Conservation (phyloP, 1,284 basidiomycete species). For the Apiotrichum sp. region DNA sequence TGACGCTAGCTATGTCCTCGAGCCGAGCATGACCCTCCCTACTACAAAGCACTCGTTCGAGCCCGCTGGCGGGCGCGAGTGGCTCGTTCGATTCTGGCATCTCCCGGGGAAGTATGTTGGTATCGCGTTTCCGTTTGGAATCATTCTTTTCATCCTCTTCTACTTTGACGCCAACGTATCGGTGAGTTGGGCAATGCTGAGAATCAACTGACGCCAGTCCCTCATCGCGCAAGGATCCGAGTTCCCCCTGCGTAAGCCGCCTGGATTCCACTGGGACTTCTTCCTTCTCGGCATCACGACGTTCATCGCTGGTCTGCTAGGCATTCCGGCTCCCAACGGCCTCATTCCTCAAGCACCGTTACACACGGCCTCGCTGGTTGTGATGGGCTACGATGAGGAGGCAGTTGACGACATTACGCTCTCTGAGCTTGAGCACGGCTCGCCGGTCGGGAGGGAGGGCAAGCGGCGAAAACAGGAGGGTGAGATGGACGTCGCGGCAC, state of each 20-base stretch:
- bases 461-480: background rate
- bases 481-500: too few species aligned
- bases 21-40: conserved; percentile 63
- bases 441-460: background rate
- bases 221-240: conserved; percentile 88
- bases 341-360: conserved; percentile 95
- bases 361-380: conserved; percentile 77
- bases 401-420: conserved; percentile 35
- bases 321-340: conserved; percentile 85
- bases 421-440: conserved; percentile 8
- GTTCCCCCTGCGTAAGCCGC: conserved; percentile 83
- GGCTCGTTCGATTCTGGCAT: conserved; percentile 90
- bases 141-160: conserved; percentile 50
- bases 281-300: conserved; percentile 82
- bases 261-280: conserved; percentile 84
- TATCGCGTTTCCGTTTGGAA: conserved; percentile 55
- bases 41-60: conserved; percentile 60
- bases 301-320: conserved; percentile 82
- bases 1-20: conserved; percentile 32
- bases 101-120: conserved; percentile 84
- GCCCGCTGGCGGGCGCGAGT: conserved; percentile 66
- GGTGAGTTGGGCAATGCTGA: conserved; percentile 20
- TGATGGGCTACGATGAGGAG: conserved; percentile 59
- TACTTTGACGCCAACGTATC: conserved; percentile 50
- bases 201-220: conserved; percentile 51